Evolutionary conservation across 306 rosid genomes (phyloP).

Genomic region (Vigna radiata): DNA sequence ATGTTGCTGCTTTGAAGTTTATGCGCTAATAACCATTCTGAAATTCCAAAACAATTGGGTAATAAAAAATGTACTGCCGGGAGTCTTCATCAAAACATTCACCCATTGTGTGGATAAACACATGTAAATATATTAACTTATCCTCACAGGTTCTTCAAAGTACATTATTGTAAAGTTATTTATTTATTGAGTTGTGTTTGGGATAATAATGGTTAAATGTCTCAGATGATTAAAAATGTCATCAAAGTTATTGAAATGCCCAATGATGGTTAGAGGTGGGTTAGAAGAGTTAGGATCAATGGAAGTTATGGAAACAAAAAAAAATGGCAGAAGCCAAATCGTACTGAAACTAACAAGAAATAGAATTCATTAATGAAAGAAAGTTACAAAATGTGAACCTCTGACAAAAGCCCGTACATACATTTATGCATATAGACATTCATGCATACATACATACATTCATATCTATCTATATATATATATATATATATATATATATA

Average conservation of each 20-base stretch:
- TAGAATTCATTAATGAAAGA: too few relatives aligned
- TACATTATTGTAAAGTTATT: not conserved
- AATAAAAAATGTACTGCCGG: not conserved
- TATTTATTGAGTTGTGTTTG: not conserved
- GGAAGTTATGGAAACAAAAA: too few relatives aligned
- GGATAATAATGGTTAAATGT: not conserved
- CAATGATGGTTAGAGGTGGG: not conserved
- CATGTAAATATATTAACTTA: not conserved
- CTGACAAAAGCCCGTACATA: too few relatives aligned
- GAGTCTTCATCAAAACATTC: not conserved
- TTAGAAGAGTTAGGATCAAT: too few relatives aligned
- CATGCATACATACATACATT: too few relatives aligned
- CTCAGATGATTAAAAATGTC: not conserved
- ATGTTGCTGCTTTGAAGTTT: not conserved
- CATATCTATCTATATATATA: too few relatives aligned
- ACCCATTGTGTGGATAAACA: not conserved
- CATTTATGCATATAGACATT: too few relatives aligned
- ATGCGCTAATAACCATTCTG: slow-evolving; percentile 19
- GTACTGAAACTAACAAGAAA: too few relatives aligned
- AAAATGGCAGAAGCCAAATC: too few relatives aligned
- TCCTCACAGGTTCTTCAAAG: not conserved
- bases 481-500: too few relatives aligned
- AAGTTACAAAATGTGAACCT: too few relatives aligned
- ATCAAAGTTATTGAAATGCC: not conserved
- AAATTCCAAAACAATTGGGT: not conserved